Base-by-base conservation (phyloP, 2,329 filamentous ascomycete species). In the Saccharata proteae region DNA sequence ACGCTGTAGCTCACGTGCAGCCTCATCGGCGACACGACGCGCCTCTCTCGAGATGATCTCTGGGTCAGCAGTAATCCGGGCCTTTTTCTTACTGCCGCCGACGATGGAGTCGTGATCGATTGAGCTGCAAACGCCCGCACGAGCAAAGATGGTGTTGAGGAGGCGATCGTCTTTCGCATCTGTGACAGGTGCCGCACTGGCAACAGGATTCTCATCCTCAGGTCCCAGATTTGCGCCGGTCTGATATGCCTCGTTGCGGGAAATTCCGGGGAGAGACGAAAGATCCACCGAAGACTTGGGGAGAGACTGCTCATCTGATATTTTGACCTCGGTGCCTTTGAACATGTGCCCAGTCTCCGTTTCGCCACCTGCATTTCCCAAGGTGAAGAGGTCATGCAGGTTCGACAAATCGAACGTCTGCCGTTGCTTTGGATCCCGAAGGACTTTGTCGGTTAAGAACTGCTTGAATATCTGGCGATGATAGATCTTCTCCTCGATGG, bases 391-490 rank as follows among this genome's bases (percentile, higher is more conserved):
- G 50, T 98, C 88, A 42, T 94, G 83, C 11, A 98, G 60, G 46
- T 96, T 86, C 36, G 78, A 80, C 46, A 93, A 67, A 36, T 93
- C 83, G 53, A 96, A 93, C 0, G 80, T 85, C 41, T 90, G 83
- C 14, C 83, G 76, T 54, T 96, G 86, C 48, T 93, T 93, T 0
- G 90, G 85, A 45, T 98, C 88, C 44, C 81, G 86, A 30, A 98
- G 57, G 5, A 98, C 86, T 54, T 96, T 96, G 59, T 96, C 93
- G 3, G 85, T 90, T 39, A 98, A 67, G 49, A 96, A 94, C 45
- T 96, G 88, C 56, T 98, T 98, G 66, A 93, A 98, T 30, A 98
- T 90, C 49, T 98, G 90, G 11, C 92, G 80, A 54, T 98, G 88
- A 40, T 96, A 98, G 17, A 98, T 98, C 61, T 98, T 98, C 56